These are phyloP conservation scores for Hyphodiscus hymeniophilus DNA, from an alignment of 495 filamentous ascomycete species.

Conservation along the genomic window DNA sequence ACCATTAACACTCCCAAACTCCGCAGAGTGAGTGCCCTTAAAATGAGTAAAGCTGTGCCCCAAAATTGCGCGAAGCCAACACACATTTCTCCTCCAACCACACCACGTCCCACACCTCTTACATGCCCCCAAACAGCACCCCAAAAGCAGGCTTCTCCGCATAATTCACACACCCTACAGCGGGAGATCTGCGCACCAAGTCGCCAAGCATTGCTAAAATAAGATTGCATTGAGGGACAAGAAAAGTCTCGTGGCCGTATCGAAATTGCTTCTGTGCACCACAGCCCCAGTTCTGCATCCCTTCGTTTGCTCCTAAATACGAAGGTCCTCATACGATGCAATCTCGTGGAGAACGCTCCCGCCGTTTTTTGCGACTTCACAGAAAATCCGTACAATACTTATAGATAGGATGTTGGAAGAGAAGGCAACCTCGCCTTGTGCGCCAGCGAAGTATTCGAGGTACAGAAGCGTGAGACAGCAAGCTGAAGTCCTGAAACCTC, in stretches of 20 bases:
- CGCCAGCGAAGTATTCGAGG: conserved; percentile 14
- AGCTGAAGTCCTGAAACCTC: background rate
- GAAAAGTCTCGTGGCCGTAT: no score
- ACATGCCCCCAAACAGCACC: no score
- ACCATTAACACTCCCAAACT: no score
- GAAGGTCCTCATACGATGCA: background rate
- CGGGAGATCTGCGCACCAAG: conserved; percentile 1
- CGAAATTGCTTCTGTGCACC: background rate
- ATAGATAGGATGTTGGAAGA: conserved; percentile 17
- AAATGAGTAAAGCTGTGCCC: no score
- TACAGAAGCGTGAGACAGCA: conserved; percentile 18
- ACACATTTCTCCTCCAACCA: conserved; percentile 3
- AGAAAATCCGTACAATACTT: conserved; percentile 9
- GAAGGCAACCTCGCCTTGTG: background rate
- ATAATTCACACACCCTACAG: background rate
- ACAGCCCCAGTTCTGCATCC: conserved; percentile 1
- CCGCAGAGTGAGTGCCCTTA: no score
- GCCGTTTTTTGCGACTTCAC: conserved; percentile 7
- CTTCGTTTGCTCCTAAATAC: background rate
- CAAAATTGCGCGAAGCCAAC: conserved; percentile 19
- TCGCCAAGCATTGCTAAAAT: conserved; percentile 3
- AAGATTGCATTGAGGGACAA: background rate
- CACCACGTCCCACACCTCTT: no score
- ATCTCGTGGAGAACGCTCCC: background rate
- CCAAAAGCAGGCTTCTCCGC: background rate